Evolutionary conservation across 768 basidiomycete species (phyloP).

Genomic region (Boletus rubropictus): DNA sequence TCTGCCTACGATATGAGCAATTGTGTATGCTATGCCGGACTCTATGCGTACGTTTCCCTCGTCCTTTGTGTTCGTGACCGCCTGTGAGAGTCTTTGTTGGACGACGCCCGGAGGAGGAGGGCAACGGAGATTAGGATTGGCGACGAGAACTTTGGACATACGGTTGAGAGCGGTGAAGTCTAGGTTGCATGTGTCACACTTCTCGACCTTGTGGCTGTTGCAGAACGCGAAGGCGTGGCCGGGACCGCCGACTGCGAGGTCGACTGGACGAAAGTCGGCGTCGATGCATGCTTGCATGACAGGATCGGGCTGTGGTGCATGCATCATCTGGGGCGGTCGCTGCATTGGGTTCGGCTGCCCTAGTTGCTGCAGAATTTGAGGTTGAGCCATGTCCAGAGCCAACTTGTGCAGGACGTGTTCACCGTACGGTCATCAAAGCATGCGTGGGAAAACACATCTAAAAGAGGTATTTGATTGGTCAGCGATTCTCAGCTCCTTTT

Average conservation of each 20-base stretch:
- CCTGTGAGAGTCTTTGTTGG: constrained; percentile 67
- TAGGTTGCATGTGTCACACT: constrained; percentile 65
- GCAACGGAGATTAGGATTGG: constrained; percentile 66
- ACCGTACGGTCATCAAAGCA: neutral
- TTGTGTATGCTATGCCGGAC: neutral
- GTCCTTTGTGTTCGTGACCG: constrained; percentile 78
- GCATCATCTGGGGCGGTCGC: constrained; percentile 39
- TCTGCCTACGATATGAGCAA: constrained; percentile 38
- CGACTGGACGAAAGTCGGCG: constrained; percentile 56
- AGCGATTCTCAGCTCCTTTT: constrained; percentile 22
- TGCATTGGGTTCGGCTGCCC: constrained; percentile 28
- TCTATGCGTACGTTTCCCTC: constrained; percentile 82
- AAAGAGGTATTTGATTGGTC: constrained; percentile 14
- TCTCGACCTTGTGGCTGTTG: constrained; percentile 59
- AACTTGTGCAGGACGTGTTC: neutral
- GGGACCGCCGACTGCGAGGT: constrained; percentile 47
- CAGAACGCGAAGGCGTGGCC: constrained; percentile 58
- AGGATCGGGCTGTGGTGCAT: constrained; percentile 56
- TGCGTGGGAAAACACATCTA: constrained; percentile 9
- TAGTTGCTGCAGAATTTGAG: constrained; percentile 57
- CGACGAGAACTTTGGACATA: constrained; percentile 61
- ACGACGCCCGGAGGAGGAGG: constrained; percentile 77
- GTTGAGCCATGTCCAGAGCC: constrained; percentile 49
- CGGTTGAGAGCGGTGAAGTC: constrained; percentile 77
- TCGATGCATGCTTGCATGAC: constrained; percentile 73